Conservation (phyloP, 306 rosid genomes). For the Prunus salicina region DNA sequence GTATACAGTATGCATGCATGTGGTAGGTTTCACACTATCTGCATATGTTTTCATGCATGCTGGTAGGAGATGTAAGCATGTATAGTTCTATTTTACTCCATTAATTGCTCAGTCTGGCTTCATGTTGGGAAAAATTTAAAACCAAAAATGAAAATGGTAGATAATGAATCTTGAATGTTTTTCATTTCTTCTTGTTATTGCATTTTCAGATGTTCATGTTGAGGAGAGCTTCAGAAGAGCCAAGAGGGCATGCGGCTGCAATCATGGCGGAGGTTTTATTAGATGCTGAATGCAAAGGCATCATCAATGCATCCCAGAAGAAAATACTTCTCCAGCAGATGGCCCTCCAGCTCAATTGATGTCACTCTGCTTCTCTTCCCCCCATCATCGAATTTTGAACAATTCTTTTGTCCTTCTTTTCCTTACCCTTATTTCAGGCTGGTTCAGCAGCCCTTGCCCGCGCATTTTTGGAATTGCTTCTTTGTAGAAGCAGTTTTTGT, state of each 20-base stretch:
- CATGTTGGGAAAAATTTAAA: background rate
- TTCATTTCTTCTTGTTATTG: background rate
- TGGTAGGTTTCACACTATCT: background rate
- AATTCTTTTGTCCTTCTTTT: background rate
- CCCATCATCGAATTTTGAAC: background rate
- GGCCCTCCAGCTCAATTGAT: slow-evolving; percentile 62
- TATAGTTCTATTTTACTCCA: too few relatives aligned
- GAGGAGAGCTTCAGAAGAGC: slow-evolving; percentile 73
- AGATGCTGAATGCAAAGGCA: slow-evolving; percentile 71
- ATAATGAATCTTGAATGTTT: background rate
- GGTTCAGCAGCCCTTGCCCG: background rate
- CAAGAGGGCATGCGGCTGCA: slow-evolving; percentile 68
- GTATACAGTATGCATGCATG: background rate
- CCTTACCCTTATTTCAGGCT: background rate
- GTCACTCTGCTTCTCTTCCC: background rate
- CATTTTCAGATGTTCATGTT: slow-evolving; percentile 53
- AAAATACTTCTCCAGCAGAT: slow-evolving; percentile 56
- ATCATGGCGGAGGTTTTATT: slow-evolving; percentile 67
- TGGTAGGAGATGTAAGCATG: background rate
- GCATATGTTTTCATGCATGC: background rate
- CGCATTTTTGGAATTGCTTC: background rate
- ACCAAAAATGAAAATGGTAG: background rate
- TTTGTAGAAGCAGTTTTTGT: slow-evolving; percentile 9
- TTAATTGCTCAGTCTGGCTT: too few relatives aligned
- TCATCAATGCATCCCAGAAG: slow-evolving; percentile 67